phyloP scores from a whole-genome alignment of 139 green algal genomes.

The Volvox reticuliferus region DNA sequence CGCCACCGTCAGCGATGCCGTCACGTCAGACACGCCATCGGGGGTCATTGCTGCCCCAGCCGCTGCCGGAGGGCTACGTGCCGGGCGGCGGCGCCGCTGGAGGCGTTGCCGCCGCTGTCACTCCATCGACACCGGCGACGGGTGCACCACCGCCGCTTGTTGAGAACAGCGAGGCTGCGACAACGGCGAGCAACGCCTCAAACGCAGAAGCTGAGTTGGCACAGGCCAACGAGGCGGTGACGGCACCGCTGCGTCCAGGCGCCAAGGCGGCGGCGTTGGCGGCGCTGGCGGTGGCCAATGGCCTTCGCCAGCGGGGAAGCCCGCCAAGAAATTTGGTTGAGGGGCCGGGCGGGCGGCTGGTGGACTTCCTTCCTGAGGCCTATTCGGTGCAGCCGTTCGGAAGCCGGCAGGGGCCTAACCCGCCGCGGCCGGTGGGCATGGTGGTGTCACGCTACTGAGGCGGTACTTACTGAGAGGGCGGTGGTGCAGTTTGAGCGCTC shows the following conservation, averaged over 20 bases:
- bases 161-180: neutral
- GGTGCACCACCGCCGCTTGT: neutral
- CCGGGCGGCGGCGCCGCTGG: neutral
- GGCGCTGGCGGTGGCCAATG: neutral
- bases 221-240: neutral
- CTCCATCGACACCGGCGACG: neutral
- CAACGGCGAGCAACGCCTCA: neutral
- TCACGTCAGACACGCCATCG: neutral
- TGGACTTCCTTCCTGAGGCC: constrained; percentile 35
- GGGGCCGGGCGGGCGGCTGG: neutral
- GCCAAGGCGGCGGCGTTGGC: neutral
- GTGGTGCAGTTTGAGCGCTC: no score
- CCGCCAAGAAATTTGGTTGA: neutral
- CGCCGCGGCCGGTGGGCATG: constrained; percentile 40
- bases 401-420: constrained; percentile 1
- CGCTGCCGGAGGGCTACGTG: constrained; percentile 35
- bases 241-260: neutral
- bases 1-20: neutral
- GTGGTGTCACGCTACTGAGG: constrained; percentile 28
- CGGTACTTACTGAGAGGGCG: no score
- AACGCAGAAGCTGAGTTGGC: neutral
- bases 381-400: constrained; percentile 9
- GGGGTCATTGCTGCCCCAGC: neutral
- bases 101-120: neutral
- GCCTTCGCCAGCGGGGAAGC: neutral